Evolutionary conservation across 768 basidiomycete genomes (phyloP).

Genomic region (Ramaria rubella): DNA sequence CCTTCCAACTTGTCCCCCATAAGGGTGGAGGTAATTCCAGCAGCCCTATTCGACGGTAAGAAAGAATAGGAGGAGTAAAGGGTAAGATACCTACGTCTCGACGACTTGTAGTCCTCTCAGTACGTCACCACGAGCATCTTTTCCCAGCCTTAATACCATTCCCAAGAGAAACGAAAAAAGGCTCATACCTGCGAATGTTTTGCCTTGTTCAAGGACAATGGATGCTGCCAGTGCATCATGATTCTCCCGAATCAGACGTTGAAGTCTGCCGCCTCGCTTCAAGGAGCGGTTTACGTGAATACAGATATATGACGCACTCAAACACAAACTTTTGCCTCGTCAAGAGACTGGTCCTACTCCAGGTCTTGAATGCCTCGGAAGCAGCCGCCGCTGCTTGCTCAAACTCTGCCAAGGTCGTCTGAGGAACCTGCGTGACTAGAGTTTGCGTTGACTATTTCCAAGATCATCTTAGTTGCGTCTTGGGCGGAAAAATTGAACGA

Average conservation of each 20-base stretch:
- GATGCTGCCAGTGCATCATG: slow-evolving; percentile 79
- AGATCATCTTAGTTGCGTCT: slow-evolving; percentile 1
- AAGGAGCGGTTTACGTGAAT: background rate
- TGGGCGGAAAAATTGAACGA: background rate
- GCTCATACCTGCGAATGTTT: slow-evolving; percentile 70
- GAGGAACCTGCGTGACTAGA: slow-evolving; percentile 80
- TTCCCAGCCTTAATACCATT: background rate
- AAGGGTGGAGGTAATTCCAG: slow-evolving; percentile 76
- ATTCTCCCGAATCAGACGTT: slow-evolving; percentile 79
- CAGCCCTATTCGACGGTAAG: slow-evolving; percentile 32
- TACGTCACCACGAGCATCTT: slow-evolving; percentile 93
- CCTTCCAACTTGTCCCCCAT: slow-evolving; percentile 92
- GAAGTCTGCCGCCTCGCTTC: slow-evolving; percentile 48
- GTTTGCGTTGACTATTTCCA: slow-evolving; percentile 76
- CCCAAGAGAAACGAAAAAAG: background rate
- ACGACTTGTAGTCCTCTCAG: slow-evolving; percentile 89
- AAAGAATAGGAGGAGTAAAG: background rate
- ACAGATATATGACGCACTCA: slow-evolving; percentile 51
- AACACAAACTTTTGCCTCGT: slow-evolving; percentile 82
- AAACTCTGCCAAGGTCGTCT: slow-evolving; percentile 79
- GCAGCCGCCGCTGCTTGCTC: slow-evolving; percentile 78
- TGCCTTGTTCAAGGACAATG: slow-evolving; percentile 94
- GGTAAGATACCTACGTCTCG: slow-evolving; percentile 36
- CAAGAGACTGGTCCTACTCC: slow-evolving; percentile 81
- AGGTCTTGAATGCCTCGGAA: slow-evolving; percentile 77